Percentiles rank a stretch among this genome's conserved stretches.
phyloP scores from a whole-genome alignment of 2,329 filamentous ascomycete genomes.

The Fusarium xyrophilum region DNA sequence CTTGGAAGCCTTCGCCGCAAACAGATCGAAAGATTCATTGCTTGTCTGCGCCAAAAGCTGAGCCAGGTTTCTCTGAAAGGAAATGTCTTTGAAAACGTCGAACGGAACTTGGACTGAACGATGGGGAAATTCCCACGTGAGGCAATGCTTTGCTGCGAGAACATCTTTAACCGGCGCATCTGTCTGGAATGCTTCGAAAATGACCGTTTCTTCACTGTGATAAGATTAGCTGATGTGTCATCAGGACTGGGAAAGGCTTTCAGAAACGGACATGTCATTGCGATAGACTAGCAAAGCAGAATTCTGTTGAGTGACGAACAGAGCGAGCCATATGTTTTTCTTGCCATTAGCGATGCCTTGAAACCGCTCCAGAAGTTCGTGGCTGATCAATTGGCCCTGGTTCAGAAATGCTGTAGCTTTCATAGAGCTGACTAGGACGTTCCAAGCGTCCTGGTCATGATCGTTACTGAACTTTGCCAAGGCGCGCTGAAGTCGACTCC shows the following conservation, averaged over 20 bases:
- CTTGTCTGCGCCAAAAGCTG: constrained; percentile 64
- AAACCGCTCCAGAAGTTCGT: not conserved
- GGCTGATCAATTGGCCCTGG: not conserved
- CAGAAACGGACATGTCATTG: constrained; percentile 14
- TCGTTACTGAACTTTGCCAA: not conserved
- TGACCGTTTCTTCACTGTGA: constrained; percentile 28
- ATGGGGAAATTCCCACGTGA: constrained; percentile 68
- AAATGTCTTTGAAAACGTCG: constrained; percentile 28
- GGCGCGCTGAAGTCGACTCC: constrained; percentile 10
- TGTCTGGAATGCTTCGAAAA: constrained; percentile 66
- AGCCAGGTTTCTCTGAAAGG: constrained; percentile 58
- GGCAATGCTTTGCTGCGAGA: constrained; percentile 56
- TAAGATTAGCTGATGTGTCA: constrained; percentile 16
- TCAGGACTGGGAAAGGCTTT: rapidly evolving
- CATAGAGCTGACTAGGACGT: constrained; percentile 3
- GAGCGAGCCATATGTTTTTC: constrained; percentile 12
- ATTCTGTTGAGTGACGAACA: constrained; percentile 43
- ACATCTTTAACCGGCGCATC: constrained; percentile 60
- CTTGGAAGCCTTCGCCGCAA: constrained; percentile 61
- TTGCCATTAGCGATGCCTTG: not conserved
- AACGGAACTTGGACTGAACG: constrained; percentile 55
- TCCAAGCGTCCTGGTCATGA: not conserved
- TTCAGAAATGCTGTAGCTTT: not conserved
- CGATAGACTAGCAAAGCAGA: constrained; percentile 42
- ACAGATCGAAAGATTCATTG: constrained; percentile 58